Conservation (phyloP, 495 filamentous ascomycete genomes). For the Aspergillus sparsus region DNA sequence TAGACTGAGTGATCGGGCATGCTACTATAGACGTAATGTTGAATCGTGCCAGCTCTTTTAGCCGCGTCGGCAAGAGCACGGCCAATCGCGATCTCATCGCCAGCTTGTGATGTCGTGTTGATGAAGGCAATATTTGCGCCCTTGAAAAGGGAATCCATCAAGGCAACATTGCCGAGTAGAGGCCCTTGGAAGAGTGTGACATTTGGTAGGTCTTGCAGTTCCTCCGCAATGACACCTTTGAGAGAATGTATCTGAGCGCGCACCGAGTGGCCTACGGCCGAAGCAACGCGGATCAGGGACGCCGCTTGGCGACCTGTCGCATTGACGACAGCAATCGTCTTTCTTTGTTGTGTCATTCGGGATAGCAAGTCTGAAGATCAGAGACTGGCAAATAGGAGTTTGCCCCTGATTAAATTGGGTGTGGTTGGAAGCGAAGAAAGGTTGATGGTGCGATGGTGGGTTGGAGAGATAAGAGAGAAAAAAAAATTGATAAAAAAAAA, state of each 20-base stretch:
- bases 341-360: constrained; percentile 54
- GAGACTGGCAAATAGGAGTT: neutral
- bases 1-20: constrained; percentile 89
- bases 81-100: constrained; percentile 88
- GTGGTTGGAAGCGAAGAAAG: neutral
- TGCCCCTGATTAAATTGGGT: neutral
- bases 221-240: constrained; percentile 78
- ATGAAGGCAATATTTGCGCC: constrained; percentile 90
- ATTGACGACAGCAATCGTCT: constrained; percentile 91
- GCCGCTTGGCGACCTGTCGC: constrained; percentile 90
- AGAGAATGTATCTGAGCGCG: constrained; percentile 84
- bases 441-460: constrained; percentile 8
- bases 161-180: constrained; percentile 64
- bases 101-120: constrained; percentile 94
- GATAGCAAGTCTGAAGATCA: constrained; percentile 10
- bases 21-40: constrained; percentile 92
- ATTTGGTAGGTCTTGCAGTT: constrained; percentile 77
- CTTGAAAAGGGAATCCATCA: constrained; percentile 77
- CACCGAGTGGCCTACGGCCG: constrained; percentile 87
- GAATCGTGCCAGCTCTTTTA: constrained; percentile 71
- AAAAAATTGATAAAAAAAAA: constrained; percentile 18
- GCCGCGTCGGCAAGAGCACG: constrained; percentile 86
- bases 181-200: constrained; percentile 81
- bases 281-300: constrained; percentile 87
- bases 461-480: constrained; percentile 11